These are phyloP conservation scores for Scolecobasidium constrictum DNA, from an alignment of 2,329 filamentous ascomycete species.

Conservation along the genomic window DNA sequence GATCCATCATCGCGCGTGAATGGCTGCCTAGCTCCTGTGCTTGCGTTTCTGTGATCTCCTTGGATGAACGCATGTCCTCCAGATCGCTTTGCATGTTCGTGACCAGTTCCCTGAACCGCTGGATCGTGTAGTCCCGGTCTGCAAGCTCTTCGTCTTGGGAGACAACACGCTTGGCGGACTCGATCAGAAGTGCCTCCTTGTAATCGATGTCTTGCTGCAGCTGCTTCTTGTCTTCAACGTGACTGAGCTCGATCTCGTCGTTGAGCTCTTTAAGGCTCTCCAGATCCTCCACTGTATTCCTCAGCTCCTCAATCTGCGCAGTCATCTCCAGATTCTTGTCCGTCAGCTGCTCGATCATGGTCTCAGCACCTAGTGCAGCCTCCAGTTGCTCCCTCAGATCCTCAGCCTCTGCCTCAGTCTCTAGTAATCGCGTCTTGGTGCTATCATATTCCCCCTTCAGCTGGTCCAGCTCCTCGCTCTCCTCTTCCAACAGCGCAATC, in stretches of 20 bases:
- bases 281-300: conserved; percentile 72
- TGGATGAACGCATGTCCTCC: conserved; percentile 84
- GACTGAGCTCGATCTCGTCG: conserved; percentile 88
- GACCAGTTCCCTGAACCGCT: conserved; percentile 80
- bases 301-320: conserved; percentile 74
- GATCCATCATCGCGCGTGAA: conserved; percentile 89
- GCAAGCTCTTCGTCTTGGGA: conserved; percentile 73
- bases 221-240: conserved; percentile 86
- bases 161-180: conserved; percentile 60
- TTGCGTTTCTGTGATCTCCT: conserved; percentile 85
- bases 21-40: conserved; percentile 81
- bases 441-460: conserved; percentile 52
- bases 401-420: conserved; percentile 65
- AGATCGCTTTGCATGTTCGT: conserved; percentile 75
- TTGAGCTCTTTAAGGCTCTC: conserved; percentile 86
- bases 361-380: conserved; percentile 75
- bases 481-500: conserved; percentile 24
- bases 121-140: conserved; percentile 83
- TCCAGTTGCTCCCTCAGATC: conserved; percentile 88
- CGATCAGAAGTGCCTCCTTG: conserved; percentile 72
- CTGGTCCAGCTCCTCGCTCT: conserved; percentile 30
- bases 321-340: conserved; percentile 77
- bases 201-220: conserved; percentile 89
- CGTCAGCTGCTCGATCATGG: conserved; percentile 86
- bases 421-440: conserved; percentile 60